These are phyloP conservation scores for Prunus yedoensis DNA, from an alignment of 331 rosid genomes.

Conservation along the genomic window DNA sequence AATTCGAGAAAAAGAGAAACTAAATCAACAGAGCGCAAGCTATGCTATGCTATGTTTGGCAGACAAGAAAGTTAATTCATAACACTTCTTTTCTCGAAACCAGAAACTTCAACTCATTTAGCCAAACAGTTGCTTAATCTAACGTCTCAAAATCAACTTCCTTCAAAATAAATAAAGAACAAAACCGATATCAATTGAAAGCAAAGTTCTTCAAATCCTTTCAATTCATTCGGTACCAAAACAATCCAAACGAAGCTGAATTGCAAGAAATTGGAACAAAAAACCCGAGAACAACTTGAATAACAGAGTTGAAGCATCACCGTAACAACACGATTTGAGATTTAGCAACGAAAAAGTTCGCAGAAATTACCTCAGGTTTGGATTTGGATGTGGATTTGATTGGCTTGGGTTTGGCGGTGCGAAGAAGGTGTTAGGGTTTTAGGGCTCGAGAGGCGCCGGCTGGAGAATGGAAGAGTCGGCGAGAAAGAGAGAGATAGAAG, in stretches of 20 bases:
- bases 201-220: neutral
- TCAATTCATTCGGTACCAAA: neutral
- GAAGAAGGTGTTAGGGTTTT: conserved; percentile 5
- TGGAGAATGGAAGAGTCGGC: conserved; percentile 19
- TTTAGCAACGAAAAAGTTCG: neutral
- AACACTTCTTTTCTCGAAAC: neutral
- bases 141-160: neutral
- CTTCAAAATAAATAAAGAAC: neutral
- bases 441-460: conserved; percentile 26
- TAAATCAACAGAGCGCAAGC: conserved; percentile 2
- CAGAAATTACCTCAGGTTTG: conserved; percentile 22
- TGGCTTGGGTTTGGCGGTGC: neutral
- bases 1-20: neutral
- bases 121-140: neutral
- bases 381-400: neutral
- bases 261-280: conserved; percentile 5
- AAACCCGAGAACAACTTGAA: neutral
- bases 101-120: neutral
- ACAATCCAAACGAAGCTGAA: conserved; percentile 9
- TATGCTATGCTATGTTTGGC: conserved; percentile 5
- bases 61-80: neutral
- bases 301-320: conserved; percentile 12
- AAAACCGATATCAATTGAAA: neutral
- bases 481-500: neutral
- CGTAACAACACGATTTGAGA: neutral